These are phyloP conservation scores for Fusarium miscanthi DNA, from an alignment of 2,329 filamentous ascomycete genomes.

Conservation along the genomic window DNA sequence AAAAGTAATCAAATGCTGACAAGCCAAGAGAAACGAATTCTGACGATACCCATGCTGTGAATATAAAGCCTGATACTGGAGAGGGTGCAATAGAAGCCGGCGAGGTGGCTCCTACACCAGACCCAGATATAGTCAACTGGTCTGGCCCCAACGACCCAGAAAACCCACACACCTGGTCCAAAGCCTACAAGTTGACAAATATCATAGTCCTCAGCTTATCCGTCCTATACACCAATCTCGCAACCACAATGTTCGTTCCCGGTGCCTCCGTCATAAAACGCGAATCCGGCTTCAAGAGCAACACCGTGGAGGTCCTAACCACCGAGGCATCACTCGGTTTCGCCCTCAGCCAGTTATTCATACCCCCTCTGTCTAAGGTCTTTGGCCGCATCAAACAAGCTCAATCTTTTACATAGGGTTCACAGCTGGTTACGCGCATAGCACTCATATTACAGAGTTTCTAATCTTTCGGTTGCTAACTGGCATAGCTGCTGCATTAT, in stretches of 20 bases:
- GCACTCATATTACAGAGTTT: neutral
- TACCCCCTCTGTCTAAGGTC: neutral
- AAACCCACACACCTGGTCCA: neutral
- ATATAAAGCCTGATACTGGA: fast-evolving
- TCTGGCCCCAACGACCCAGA: fast-evolving
- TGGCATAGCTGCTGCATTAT: neutral
- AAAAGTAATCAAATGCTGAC: neutral
- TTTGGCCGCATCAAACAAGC: neutral
- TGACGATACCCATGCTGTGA: neutral
- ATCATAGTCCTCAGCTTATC: neutral
- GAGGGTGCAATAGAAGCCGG: fast-evolving
- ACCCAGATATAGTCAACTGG: neutral
- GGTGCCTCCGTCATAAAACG: neutral
- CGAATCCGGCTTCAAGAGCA: neutral
- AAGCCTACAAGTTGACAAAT: neutral
- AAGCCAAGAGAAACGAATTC: neutral
- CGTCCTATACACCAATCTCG: neutral
- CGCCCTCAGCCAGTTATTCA: neutral
- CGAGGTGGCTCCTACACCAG: too few relatives aligned
- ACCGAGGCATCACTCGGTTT: neutral
- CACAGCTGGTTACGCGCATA: neutral
- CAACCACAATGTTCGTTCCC: neutral
- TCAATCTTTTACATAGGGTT: neutral
- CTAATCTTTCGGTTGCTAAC: neutral
- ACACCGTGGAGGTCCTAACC: neutral